These are phyloP conservation scores for Wickerhamiella australiensis DNA, from an alignment of 805 yeast species.

Conservation along the genomic window DNA sequence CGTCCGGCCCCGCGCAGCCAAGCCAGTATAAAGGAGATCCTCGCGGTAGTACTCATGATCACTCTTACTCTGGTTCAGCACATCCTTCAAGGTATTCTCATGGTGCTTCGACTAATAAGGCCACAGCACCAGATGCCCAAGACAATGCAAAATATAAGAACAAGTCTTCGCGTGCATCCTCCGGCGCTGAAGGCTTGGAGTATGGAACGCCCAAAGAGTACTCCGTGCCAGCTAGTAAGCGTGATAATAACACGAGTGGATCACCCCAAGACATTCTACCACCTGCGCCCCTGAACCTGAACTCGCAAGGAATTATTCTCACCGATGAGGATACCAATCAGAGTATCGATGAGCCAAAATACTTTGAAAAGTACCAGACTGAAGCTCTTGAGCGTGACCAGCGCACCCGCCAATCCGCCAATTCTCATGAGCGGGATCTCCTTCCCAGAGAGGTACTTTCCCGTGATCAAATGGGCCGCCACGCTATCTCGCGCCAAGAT, in stretches of 20 bases:
- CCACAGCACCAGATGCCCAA: not conserved
- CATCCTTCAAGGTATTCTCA: not conserved
- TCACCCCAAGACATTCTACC: not conserved
- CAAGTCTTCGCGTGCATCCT: not conserved
- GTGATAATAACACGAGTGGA: not conserved
- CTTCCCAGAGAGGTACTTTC: not conserved
- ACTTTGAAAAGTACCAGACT: not conserved
- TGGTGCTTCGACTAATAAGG: not conserved
- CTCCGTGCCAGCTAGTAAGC: not conserved
- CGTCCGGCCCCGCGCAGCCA: not conserved
- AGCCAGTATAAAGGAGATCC: not conserved
- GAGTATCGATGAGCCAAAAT: not conserved
- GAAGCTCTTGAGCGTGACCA: not conserved
- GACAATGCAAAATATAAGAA: not conserved
- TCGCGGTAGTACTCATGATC: not conserved
- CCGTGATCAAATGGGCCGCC: not conserved
- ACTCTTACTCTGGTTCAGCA: not conserved
- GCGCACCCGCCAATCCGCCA: not conserved
- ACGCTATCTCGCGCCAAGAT: not conserved
- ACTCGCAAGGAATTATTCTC: not conserved
- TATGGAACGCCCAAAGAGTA: not conserved
- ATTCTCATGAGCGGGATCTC: not conserved
- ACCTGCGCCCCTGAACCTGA: not conserved
- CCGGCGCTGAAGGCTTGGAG: not conserved
- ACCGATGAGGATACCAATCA: constrained; percentile 1